Conservation (phyloP, 2,329 filamentous ascomycete species). For the Aspergillus pseudotamarii region DNA sequence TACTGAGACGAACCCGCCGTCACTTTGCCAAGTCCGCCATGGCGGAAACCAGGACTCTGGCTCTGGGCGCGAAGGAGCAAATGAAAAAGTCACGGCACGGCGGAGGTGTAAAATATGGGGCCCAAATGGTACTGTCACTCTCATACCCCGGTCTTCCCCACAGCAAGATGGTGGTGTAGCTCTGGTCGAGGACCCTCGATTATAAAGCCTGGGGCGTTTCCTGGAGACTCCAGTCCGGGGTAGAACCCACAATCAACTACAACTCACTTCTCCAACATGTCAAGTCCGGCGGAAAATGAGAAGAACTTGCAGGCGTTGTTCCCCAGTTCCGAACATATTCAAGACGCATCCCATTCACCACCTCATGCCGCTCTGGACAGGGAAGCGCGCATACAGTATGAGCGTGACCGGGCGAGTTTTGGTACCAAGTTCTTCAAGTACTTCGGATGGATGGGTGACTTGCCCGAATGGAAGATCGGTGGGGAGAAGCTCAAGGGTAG, state of each 20-base stretch:
- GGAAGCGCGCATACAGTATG: not conserved
- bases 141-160: not conserved
- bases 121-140: not conserved
- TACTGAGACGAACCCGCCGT: not conserved
- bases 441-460: slow-evolving; percentile 9
- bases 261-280: not conserved
- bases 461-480: slow-evolving; percentile 8
- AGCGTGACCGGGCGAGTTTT: not conserved
- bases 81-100: not conserved
- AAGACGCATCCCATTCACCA: not conserved
- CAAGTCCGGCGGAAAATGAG: not conserved
- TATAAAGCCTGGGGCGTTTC: not conserved
- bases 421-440: not conserved
- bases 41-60: not conserved
- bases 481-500: slow-evolving; percentile 3
- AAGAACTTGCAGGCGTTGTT: not conserved
- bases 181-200: not conserved
- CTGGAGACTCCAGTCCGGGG: slow-evolving; percentile 1
- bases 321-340: slow-evolving; percentile 1
- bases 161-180: not conserved
- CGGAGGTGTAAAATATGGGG: not conserved
- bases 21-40: slow-evolving; percentile 1
- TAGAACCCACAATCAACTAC: not conserved
- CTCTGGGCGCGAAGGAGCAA: not conserved
- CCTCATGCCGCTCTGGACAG: not conserved